Percentiles rank a stretch among this genome's conserved stretches.
phyloP scores from a whole-genome alignment of 805 yeast species.

The Saccharomycopsis guyanensis region DNA sequence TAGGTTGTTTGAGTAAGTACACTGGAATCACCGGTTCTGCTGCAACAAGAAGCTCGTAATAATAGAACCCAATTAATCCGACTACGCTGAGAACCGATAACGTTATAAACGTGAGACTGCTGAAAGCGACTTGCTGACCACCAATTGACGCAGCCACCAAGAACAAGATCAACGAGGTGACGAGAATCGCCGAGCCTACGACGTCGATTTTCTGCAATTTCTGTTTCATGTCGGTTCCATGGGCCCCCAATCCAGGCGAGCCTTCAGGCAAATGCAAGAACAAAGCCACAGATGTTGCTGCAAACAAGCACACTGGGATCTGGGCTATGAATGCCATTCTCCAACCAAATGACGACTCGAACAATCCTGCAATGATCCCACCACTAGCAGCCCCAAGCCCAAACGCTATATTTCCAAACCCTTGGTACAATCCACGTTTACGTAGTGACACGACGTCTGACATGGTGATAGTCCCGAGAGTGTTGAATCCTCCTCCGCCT shows the following conservation, averaged over 20 bases:
- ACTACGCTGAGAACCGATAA: conserved; percentile 30
- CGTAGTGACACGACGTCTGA: conserved; percentile 72
- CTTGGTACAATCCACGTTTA: conserved; percentile 73
- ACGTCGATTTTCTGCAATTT: conserved; percentile 58
- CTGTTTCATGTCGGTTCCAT: conserved; percentile 32
- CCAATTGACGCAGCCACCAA: conserved; percentile 62
- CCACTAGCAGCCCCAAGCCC: conserved; percentile 72
- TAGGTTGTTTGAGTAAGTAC: conserved; percentile 45
- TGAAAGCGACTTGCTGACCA: conserved; percentile 46
- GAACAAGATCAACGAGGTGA: conserved; percentile 46
- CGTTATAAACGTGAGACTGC: conserved; percentile 33
- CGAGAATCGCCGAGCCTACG: conserved; percentile 55
- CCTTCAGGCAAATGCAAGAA: conserved; percentile 37
- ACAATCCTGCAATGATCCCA: conserved; percentile 52
- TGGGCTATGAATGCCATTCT: conserved; percentile 50
- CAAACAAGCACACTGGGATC: conserved; percentile 41
- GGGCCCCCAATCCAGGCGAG: conserved; percentile 47
- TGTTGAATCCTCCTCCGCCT: conserved; percentile 86
- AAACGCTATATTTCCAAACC: conserved; percentile 64
- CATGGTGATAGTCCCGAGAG: conserved; percentile 66
- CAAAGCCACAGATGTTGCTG: conserved; percentile 32
- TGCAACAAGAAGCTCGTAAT: conserved; percentile 44
- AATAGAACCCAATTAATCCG: conserved; percentile 36
- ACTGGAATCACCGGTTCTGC: conserved; percentile 64
- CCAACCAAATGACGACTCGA: conserved; percentile 56